These are phyloP conservation scores for Volutella citrinella DNA, from an alignment of 2,329 filamentous ascomycete genomes.

Conservation along the genomic window DNA sequence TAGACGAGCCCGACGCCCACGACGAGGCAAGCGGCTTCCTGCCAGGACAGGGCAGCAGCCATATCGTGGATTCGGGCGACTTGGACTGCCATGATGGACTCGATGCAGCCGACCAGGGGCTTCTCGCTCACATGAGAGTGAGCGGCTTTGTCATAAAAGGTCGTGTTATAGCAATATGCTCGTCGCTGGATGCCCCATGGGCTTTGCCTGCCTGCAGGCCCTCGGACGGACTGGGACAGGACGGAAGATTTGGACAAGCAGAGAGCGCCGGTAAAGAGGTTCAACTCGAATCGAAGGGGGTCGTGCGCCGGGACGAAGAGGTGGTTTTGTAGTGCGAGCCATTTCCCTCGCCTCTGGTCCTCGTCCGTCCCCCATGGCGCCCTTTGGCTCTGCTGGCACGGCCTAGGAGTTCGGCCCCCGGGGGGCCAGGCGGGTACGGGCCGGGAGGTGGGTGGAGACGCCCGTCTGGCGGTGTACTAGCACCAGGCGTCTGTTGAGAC, in stretches of 20 bases:
- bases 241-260: too few species aligned
- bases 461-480: constrained; percentile 25
- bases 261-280: constrained; percentile 9
- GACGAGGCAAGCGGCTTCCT: constrained; percentile 22
- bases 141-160: constrained; percentile 26
- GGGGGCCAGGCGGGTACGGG: constrained; percentile 22
- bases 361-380: too few species aligned
- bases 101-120: constrained; percentile 20
- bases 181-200: constrained; percentile 18
- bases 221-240: constrained; percentile 14
- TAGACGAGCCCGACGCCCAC: constrained; percentile 28
- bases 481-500: constrained; percentile 13
- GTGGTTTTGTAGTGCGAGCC: constrained; percentile 23
- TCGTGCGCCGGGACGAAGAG: constrained; percentile 17
- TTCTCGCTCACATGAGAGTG: constrained; percentile 23
- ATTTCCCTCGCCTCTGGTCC: too few species aligned
- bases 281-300: constrained; percentile 4
- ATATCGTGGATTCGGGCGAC: too few species aligned
- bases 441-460: constrained; percentile 25
- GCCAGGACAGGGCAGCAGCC: constrained; percentile 21
- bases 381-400: too few species aligned
- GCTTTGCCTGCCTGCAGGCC: constrained; percentile 23
- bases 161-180: constrained; percentile 8
- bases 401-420: too few species aligned
- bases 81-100: constrained; percentile 22